A percentile compares a stretch with the other conserved stretches of the same genome.
Conservation (phyloP, 208 protist species). For the Blechomonas ayalai region DNA sequence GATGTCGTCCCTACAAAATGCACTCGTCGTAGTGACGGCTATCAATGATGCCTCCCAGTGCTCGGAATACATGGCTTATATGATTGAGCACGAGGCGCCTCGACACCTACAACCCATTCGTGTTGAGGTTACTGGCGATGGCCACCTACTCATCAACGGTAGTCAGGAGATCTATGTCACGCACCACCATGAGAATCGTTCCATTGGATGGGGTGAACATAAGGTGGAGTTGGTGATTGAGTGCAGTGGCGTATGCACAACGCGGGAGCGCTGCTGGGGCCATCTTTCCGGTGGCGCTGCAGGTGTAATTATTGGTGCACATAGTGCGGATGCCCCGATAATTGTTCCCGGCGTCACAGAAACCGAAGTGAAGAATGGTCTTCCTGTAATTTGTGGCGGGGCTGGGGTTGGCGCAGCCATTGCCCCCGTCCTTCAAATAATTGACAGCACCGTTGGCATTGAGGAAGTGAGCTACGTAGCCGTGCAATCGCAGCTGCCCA, state of each 20-base stretch:
- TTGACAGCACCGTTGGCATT: constrained; percentile 94
- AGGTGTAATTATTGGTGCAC: constrained; percentile 97
- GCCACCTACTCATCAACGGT: constrained; percentile 42
- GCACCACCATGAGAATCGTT: constrained; percentile 57
- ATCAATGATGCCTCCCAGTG: constrained; percentile 95
- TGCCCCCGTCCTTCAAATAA: constrained; percentile 92
- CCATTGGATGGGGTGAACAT: constrained; percentile 87
- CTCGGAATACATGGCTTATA: constrained; percentile 91
- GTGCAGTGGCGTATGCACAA: constrained; percentile 97
- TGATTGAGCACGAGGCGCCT: constrained; percentile 92
- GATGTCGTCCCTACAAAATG: constrained; percentile 66
- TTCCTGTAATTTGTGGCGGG: constrained; percentile 93
- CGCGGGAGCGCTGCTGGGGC: constrained; percentile 70
- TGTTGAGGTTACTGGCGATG: constrained; percentile 33
- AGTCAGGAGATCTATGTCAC: constrained; percentile 27
- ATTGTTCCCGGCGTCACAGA: constrained; percentile 96
- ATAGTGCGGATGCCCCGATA: constrained; percentile 90
- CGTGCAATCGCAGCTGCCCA: constrained; percentile 95
- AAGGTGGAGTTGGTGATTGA: constrained; percentile 95
- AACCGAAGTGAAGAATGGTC: constrained; percentile 48
- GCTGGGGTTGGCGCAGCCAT: constrained; percentile 98
- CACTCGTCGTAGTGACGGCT: constrained; percentile 65
- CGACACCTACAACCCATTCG: constrained; percentile 48
- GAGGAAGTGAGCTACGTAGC: constrained; percentile 97
- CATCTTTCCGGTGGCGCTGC: constrained; percentile 94